Evolutionary conservation across 2,329 filamentous ascomycete genomes (phyloP), one percentile per base, ranked within the genome.

Genomic region (Fusarium armeniacum): DNA sequence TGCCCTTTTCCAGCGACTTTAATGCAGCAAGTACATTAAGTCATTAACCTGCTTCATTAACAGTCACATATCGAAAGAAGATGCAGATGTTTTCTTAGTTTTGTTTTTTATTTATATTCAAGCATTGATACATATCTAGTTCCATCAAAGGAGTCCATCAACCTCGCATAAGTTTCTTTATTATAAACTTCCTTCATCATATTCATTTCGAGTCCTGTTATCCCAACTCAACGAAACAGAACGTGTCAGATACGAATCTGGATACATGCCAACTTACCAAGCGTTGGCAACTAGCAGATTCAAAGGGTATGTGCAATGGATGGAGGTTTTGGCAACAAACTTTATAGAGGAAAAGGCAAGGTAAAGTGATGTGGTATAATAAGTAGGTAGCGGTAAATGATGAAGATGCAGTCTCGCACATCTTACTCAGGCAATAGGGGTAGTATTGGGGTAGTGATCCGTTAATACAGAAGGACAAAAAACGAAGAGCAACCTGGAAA

Each of bases 281-380:
- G 52, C 46, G 30, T 61, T 24, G 61, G 45, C 45, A 40, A 45
- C 54, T 41, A 45, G 38, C 18, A 59, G 45, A 44, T 53, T 20
- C 56, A 65, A 47, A 63, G 66, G 71, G 70, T 38, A 57, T 75
- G 73, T 74, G 72, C 70, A 71, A 67, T 40, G 38, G 47, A 13
- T 24, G 24, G 40, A 57, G 40, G 26, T 44, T 62, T 60, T 56
- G 43, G 54, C 52, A 58, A 52, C 55, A 60, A 59, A 50, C 45
- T 50, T 55, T 55, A 47, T 61, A 67, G 60, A 54, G 32, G 30
- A 64, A 65, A 58, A 30, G 56, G 43, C 24, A 32, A 47, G 51
- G 53, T 46, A 64, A 60, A 57, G 64, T 68, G 67, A 55, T 65
- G 56, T 71, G 70, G 67, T 67, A 71, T 71, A 66, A 43, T 65